Base-by-base conservation (phyloP, 169 alveolate genomes). In the Besnoitia besnoiti region DNA sequence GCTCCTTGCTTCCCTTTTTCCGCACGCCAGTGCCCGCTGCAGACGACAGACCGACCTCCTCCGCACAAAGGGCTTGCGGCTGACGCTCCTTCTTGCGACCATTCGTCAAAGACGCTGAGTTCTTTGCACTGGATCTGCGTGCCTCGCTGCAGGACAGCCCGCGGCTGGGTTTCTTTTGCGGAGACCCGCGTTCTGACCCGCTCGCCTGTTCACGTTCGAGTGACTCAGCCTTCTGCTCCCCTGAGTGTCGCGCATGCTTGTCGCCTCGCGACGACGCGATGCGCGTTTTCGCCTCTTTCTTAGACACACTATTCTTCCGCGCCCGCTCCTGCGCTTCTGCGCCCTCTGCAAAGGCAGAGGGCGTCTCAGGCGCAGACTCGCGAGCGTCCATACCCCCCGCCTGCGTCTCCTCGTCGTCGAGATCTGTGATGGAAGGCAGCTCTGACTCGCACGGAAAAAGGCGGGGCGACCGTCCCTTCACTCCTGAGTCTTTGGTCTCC, bases 391-490 rank as follows among this genome's bases (percentile, higher is more conserved):
- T 10, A 10, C 44, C 16, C 49, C 7, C n/a, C 14, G 7, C 59
- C 30, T 21, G 39, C 59, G 87, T 44, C 40, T 19, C 7, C 37
- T 19, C 33, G 27, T 55, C 67, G 33, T 5, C 67, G 7, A 55
- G 27, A n/a, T 55, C 67, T 55, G 3, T 55, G 4, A 19, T 21
- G n/a, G 67, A 55, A 55, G 67, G 12, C 3, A 3, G 33, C 30
- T 55, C 67, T 19, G 12, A 55, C 67, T 55, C 67, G 24, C 89
- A 90, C 67, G 93, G 93, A 59, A 90, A 90, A 4, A 85, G 93
- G 44, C 62, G 90, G 5, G 93, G 93, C 35, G 93, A 90, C 33
- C 37, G 90, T 42, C 90, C 93, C 90, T 85, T 90, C 40, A 90
- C 93, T 0, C 50, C 67, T 0, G 90, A 85, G 8, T 61, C 85